Evolutionary conservation across 768 basidiomycete genomes (phyloP), one percentile per base, ranked within the genome.

Genomic region (Fistulinella prunicolor): DNA sequence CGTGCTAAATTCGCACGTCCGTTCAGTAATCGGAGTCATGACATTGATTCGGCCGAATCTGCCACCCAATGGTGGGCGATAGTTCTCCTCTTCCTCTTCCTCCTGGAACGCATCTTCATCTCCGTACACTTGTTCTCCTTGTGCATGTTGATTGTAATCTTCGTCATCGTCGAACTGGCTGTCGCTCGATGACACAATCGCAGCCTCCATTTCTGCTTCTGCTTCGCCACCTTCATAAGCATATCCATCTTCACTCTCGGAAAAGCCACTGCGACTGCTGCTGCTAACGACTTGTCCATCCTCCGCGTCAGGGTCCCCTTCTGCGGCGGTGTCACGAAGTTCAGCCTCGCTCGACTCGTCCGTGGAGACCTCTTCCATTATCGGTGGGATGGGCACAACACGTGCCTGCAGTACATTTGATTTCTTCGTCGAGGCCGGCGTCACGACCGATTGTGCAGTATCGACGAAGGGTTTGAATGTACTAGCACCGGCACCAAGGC

Each of bases 1-100:
- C 14, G 81, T 86, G 56, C 82, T 86, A 63, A 75, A 94, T 67
- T 98, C 96, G 59, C 81, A 80, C 9, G 96, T 98, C 35, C 94
- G 78, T 67, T 99, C 96, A 12, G 91, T 91, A 66, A 98, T 97
- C 3, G 96, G 95, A 9, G 95, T 98, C 93, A 99, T 94, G 47
- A 94, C 85, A 61, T 88, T 84, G 69, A 97, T 89, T 49, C 79
- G 75, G 29, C 86, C 88, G 61, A 89, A 87, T 22, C 89, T 80
- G 16, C 88, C 84, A 14, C 85, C 86, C 42, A 85, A 72, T 23
- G 86, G 85, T 16, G 65, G 65, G 29, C 57, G 60, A 42, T 67
- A 62, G 34, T 59, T 61, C 4, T 61, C 57, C 17, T 68, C 73
- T 1, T 68, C 63, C 16, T 58, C 63, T 12, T 73, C 71, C 34